These are phyloP conservation scores for Hibiscus trionum DNA, from an alignment of 345 rosid genomes.

Conservation along the genomic window DNA sequence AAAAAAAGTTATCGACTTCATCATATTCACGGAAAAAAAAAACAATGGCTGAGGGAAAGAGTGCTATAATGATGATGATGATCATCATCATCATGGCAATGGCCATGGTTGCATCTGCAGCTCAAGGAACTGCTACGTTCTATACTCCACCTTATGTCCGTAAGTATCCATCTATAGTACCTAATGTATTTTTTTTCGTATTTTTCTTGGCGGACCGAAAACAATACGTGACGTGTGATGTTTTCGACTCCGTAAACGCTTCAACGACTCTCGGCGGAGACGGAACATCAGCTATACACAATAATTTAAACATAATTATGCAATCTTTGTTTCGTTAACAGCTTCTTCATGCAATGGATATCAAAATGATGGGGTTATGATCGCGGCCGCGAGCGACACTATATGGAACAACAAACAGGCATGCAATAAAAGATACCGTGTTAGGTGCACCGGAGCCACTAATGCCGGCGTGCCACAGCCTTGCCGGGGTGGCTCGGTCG, in stretches of 20 bases:
- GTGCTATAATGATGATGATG: background rate
- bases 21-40: background rate
- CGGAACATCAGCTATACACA: no score
- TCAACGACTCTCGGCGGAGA: no score
- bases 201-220: no score
- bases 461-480: slow-evolving; percentile 29
- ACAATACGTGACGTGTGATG: no score
- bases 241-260: no score
- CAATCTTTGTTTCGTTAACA: background rate
- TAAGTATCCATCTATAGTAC: background rate
- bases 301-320: no score
- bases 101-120: background rate
- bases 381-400: slow-evolving; percentile 43
- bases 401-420: slow-evolving; percentile 39
- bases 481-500: slow-evolving; percentile 27
- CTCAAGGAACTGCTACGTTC: background rate
- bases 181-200: no score
- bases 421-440: slow-evolving; percentile 31
- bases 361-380: slow-evolving; percentile 24
- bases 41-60: background rate
- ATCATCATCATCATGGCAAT: background rate
- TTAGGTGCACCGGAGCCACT: slow-evolving; percentile 28
- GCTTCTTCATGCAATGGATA: slow-evolving; percentile 33
- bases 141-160: slow-evolving; percentile 4
- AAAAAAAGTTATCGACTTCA: background rate